Base-by-base conservation (phyloP, 2,329 filamentous ascomycete species). In the Harringtonia lauricola region DNA sequence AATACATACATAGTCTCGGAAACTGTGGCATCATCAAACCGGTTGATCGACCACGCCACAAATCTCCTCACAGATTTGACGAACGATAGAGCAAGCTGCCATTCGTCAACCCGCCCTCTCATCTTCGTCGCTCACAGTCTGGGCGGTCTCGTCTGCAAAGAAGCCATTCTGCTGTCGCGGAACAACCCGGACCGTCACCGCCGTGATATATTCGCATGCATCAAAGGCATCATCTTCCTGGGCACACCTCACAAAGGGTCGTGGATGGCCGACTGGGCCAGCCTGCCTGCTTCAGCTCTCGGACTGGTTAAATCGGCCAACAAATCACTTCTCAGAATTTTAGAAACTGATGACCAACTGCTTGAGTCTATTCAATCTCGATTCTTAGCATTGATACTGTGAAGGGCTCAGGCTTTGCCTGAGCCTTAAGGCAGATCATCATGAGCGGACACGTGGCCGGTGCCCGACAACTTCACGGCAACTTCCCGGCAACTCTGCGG, bases 71-170 rank as follows among this genome's bases (percentile, higher is more conserved):
- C 40, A 28, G 53, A 58, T 33, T 41, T 63, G 33, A 48, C 52
- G 4, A 48, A 42, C 1, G 51, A 61, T 14, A 51, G 58, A 42
- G 44, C 38, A 3, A 14, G 3, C 9, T 37, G 39, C 21, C 33
- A 52, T 21, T 50, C 55, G 7, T 40, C 50, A 10, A 43, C 50
- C 29, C 55, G 55, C 2, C 57, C 57, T 2, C 40, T 64, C 21
- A 56, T 66, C 14, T 62, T 66, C 26, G 54, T 66, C 7, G 55
- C 51, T 8, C 63, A 45, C 38, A 45, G 43, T n/a, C 34, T 45
- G 0, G 64, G 64, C 9, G 64, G 63, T 6, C 51, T 67, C 6
- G 59, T 66, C 12, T 63, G 57, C 49, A 60, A 68, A 46, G 43
- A 62, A 36, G 60, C 62, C 5, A 48, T 65, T 30, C 44, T 59